Evolutionary conservation across 108 stramenopile genomes (phyloP).

Genomic region (Skeletonema costatum): DNA sequence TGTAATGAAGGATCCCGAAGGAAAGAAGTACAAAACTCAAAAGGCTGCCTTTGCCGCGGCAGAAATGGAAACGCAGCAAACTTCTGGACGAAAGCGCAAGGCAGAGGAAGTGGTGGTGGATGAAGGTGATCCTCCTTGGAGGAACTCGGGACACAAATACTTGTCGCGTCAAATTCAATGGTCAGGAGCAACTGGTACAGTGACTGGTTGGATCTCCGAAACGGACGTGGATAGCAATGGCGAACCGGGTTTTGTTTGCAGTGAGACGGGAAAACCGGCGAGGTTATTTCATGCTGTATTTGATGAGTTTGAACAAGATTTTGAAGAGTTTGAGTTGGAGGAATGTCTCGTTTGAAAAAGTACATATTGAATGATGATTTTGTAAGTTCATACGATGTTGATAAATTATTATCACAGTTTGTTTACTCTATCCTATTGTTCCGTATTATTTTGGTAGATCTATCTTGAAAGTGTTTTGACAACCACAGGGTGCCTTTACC

Average conservation of each 20-base stretch:
- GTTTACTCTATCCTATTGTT: neutral
- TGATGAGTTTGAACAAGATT: constrained; percentile 75
- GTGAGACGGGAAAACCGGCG: constrained; percentile 68
- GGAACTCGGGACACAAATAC: constrained; percentile 61
- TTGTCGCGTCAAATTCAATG: constrained; percentile 57
- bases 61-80: neutral
- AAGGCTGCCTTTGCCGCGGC: constrained; percentile 56
- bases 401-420: neutral
- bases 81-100: constrained; percentile 3
- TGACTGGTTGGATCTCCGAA: constrained; percentile 75
- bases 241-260: constrained; percentile 79
- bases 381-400: neutral
- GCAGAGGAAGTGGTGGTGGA: constrained; percentile 29
- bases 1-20: constrained; percentile 54
- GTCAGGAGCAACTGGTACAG: constrained; percentile 51
- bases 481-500: constrained; percentile 64
- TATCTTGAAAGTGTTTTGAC: constrained; percentile 41
- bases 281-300: constrained; percentile 77
- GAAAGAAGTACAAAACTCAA: constrained; percentile 55
- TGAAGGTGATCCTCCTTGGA: constrained; percentile 87
- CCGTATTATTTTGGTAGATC: neutral
- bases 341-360: constrained; percentile 52
- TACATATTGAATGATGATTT: neutral
- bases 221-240: constrained; percentile 81
- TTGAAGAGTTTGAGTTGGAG: constrained; percentile 78